Evolutionary conservation across 2,329 filamentous ascomycete species (phyloP), one percentile per base, ranked within the genome.

Genomic region (Ophiocordyceps camponoti-saundersi): DNA sequence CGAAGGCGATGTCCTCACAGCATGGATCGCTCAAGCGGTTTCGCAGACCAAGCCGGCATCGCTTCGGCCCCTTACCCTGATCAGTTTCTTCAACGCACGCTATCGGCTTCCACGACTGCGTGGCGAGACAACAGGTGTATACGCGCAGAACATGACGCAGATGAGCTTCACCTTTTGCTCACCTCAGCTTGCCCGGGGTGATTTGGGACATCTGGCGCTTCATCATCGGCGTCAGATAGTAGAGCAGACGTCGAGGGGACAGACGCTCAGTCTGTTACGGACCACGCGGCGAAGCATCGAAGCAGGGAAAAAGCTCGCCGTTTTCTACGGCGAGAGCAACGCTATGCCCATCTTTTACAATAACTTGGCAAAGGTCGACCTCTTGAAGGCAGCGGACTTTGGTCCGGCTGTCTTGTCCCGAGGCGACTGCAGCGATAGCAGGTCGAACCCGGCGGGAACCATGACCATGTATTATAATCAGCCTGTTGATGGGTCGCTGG

Each of bases 1-100:
- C 49, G 67, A 71, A 29, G 61, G 65, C 22, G 70, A 73, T 46
- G 55, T 72, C 3, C 53, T 73, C 11, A 54, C 59, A 1, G 65
- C 66, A 1, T 73, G 69, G 66, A 56, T 58, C 46, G 54, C 61
- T 16, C 53, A 51, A 1, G 43, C 53, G n/a, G 46, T 60, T 22
- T 49, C 51, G 11, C 23, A 34, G 6, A 46, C 52, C 18, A 48
- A 49, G 39, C 46, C 50, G 11, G 36, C 45, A 21, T 46, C 47
- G 11, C 26, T 2, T 29, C 50, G 52, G 10, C 52, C 55, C 3
- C 50, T 61, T 15, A 56, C 55, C 5, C 48, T 59, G 5, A 36
- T 55, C 26, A 50, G 49, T 39, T 51, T 54, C 11, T 42, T 60
- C 44, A 57, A 63, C 45, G 48, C 52, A 1, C 57, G 56, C 15